Evolutionary conservation across 2,329 filamentous ascomycete species (phyloP).

Genomic region (Lasiodiplodia hormozganensis): DNA sequence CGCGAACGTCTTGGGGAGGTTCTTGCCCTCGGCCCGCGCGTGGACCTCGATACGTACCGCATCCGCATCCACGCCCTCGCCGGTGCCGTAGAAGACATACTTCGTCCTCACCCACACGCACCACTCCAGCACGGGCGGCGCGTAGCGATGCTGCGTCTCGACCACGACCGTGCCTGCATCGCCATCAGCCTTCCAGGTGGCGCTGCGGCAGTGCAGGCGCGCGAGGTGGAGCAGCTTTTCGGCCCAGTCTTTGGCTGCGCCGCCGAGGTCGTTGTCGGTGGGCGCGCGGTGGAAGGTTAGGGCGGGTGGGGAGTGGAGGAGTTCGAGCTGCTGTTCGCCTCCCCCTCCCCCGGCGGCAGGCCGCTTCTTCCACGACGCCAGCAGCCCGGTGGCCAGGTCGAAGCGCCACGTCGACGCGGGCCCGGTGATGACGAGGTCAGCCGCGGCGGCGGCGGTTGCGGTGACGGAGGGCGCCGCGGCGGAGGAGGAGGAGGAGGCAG

Average conservation of each 20-base stretch:
- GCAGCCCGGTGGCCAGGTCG: background rate
- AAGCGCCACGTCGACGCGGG: background rate
- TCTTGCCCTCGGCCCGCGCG: background rate
- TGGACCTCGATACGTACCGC: background rate
- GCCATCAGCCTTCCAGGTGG: too few relatives aligned
- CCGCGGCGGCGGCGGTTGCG: background rate
- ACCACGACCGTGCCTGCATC: background rate
- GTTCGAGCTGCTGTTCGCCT: background rate
- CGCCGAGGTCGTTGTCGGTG: background rate
- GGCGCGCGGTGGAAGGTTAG: background rate
- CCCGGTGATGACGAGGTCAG: background rate
- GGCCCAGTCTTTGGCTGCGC: conserved; percentile 31
- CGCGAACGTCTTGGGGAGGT: background rate
- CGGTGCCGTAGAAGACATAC: background rate
- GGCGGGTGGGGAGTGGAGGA: background rate
- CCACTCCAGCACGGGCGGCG: background rate
- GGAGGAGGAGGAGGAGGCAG: background rate
- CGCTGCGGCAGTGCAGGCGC: background rate
- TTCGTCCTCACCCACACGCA: background rate
- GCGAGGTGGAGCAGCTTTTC: conserved; percentile 56
- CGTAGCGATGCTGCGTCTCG: background rate
- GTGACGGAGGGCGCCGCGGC: background rate
- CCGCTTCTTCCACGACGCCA: background rate
- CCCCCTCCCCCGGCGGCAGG: too few relatives aligned
- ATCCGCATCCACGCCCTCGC: background rate